Percentiles rank a stretch among this genome's conserved stretches.
Evolutionary conservation across 106 monocot species (phyloP).

Genomic region (Gastrodia elata): DNA sequence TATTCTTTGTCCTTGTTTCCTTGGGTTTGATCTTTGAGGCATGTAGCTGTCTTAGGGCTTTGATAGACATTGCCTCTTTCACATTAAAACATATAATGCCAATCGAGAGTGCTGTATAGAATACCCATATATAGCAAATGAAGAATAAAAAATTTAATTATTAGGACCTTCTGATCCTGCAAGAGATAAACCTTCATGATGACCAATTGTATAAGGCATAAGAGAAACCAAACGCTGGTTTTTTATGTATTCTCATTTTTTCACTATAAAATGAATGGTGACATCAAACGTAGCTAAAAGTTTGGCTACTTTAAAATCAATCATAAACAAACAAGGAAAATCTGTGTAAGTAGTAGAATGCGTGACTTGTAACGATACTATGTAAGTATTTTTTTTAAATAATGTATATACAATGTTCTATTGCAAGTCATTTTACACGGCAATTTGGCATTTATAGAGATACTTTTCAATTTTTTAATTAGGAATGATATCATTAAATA

Average conservation of each 20-base stretch:
- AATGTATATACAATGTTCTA: background rate
- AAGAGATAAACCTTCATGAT: background rate
- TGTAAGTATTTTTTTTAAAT: background rate
- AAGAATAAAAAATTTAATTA: too few relatives aligned
- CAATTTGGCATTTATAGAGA: background rate
- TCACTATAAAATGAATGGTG: background rate
- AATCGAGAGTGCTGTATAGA: too few relatives aligned
- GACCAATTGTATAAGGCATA: background rate
- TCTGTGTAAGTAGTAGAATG: background rate
- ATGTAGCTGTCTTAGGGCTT: too few relatives aligned
- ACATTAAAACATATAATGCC: too few relatives aligned
- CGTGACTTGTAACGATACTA: background rate
- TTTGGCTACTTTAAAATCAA: background rate
- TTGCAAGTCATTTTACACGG: background rate
- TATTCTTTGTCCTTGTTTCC: too few relatives aligned
- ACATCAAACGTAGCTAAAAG: background rate
- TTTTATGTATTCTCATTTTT: background rate
- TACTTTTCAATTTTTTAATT: background rate
- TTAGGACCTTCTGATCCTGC: background rate
- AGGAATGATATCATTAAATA: background rate
- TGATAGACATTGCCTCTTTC: too few relatives aligned
- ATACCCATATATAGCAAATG: too few relatives aligned
- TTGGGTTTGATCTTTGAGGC: too few relatives aligned
- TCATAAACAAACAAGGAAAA: background rate
- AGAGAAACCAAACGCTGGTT: background rate